Evolutionary conservation across 805 yeast genomes (phyloP).

Genomic region (Cyberlindnera japonica): DNA sequence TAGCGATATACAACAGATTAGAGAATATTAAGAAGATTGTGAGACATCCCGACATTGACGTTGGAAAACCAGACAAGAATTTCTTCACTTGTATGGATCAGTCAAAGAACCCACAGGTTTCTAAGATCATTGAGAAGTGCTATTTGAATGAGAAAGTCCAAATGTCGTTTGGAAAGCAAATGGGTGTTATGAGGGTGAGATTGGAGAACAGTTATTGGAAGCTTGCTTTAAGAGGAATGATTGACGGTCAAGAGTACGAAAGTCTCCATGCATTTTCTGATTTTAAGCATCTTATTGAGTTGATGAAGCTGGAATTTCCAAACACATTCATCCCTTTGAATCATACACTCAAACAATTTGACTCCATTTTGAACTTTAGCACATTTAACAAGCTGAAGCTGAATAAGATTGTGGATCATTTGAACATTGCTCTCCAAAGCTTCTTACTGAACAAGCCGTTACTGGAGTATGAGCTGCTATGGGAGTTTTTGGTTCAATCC

Average conservation of each 20-base stretch:
- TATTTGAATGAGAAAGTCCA: conserved; percentile 25
- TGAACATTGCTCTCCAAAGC: conserved; percentile 48
- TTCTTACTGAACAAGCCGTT: conserved; percentile 37
- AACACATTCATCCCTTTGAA: conserved; percentile 31
- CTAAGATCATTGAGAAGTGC: conserved; percentile 31
- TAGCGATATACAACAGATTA: conserved; percentile 60
- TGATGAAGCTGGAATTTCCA: conserved; percentile 36
- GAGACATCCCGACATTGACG: conserved; percentile 44
- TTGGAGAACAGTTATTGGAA: conserved; percentile 30
- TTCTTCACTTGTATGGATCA: conserved; percentile 42
- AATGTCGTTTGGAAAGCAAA: conserved; percentile 21
- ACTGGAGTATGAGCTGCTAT: conserved; percentile 34
- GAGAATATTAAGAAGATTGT: conserved; percentile 55
- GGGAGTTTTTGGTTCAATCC: conserved; percentile 39
- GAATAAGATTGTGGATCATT: conserved; percentile 43
- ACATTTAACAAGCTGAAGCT: conserved; percentile 42
- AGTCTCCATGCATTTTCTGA: conserved; percentile 30
- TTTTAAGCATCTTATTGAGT: conserved; percentile 31
- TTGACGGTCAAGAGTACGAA: conserved; percentile 13
- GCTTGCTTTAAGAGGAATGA: conserved; percentile 25
- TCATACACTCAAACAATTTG: conserved; percentile 20
- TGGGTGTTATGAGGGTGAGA: conserved; percentile 35
- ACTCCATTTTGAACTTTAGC: conserved; percentile 21
- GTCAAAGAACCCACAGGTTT: conserved; percentile 36
- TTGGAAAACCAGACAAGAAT: conserved; percentile 30